Base-by-base conservation (phyloP, 108 stramenopile species). In the Nitzschia sp. region DNA sequence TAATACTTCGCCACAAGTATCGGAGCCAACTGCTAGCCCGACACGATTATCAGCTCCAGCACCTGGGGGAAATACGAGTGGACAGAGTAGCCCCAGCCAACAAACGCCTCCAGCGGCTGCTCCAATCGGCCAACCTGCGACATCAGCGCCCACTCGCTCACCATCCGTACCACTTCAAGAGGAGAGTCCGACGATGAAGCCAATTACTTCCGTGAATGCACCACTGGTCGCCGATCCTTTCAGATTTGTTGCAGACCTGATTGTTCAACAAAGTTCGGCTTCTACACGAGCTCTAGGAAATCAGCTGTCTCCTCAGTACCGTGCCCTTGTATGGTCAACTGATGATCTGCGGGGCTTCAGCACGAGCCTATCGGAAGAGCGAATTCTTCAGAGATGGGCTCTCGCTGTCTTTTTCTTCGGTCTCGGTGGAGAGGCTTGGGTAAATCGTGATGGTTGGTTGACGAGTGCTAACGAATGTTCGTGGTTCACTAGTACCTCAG, bases 351-450 rank as follows among this genome's bases (percentile, higher is more conserved):
- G 4, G 48, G 13, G 13, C 13, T n/a, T n/a, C n/a, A 50, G 16
- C 8, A 19, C 4, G 17, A 22, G 4, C 4, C 5, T 4, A 21
- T 50, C 48, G 41, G 63, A 64, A 15, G 72, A 55, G 29, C 30
- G 52, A 57, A 28, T 55, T 28, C 35, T 63, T 41, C 53, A 56
- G 41, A 33, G 68, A 15, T 76, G 52, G 45, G 53, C 55, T 25
- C 30, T 76, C 0, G 61, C 62, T 3, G 59, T 69, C 1, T 32
- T 69, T 15, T 76, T 63, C 33, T 76, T 55, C 31, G 41, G 57
- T 29, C 69, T 68, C 1, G 53, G 31, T 6, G 75, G 75, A 17
- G 61, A 69, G 6, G 38, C 2, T 25, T 76, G 75, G 75, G 52
- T 27, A 22, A 28, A 32, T 2, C 34, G 19, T 15, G 61, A 61